Evolutionary conservation across 768 basidiomycete species (phyloP).

Genomic region (Kwoniella mangroviensis): DNA sequence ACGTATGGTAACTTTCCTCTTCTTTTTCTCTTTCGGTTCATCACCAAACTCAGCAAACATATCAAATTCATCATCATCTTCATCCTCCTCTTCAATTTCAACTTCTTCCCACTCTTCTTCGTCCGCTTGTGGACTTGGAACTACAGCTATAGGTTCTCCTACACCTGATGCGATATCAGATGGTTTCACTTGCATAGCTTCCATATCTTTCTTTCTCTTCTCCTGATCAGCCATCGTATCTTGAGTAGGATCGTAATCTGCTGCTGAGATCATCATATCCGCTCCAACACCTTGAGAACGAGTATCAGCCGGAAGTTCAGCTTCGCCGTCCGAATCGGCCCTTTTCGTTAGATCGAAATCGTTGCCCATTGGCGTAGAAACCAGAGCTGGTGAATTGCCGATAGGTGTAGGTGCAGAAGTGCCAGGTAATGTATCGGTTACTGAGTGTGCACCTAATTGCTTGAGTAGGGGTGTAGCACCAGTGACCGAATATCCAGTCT

Average conservation of each 20-base stretch:
- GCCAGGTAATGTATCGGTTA: slow-evolving; percentile 25
- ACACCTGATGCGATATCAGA: slow-evolving; percentile 46
- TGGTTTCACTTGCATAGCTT: slow-evolving; percentile 28
- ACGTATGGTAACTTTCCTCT: slow-evolving; percentile 48
- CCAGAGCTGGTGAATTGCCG: slow-evolving; percentile 35
- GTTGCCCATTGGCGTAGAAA: slow-evolving; percentile 51
- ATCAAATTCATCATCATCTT: slow-evolving; percentile 69
- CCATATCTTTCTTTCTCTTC: slow-evolving; percentile 65
- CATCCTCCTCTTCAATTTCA: slow-evolving; percentile 44
- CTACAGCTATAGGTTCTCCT: slow-evolving; percentile 35
- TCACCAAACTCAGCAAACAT: slow-evolving; percentile 78
- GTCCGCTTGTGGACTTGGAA: slow-evolving; percentile 1
- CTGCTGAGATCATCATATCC: slow-evolving; percentile 79
- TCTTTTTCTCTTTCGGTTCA: slow-evolving; percentile 62
- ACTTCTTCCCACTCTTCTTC: slow-evolving; percentile 47
- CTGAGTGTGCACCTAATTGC: slow-evolving; percentile 44
- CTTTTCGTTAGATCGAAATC: slow-evolving; percentile 73
- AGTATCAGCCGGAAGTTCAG: slow-evolving; percentile 51
- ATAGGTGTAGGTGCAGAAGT: slow-evolving; percentile 38
- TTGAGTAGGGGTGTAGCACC: slow-evolving; percentile 46
- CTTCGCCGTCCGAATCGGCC: slow-evolving; percentile 62
- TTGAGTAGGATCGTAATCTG: slow-evolving; percentile 84
- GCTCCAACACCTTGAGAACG: slow-evolving; percentile 58
- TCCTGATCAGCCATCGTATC: slow-evolving; percentile 86
- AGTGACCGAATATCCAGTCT: slow-evolving; percentile 33